Base-by-base conservation (phyloP, 805 yeast species). In the Candida stauntonica region DNA sequence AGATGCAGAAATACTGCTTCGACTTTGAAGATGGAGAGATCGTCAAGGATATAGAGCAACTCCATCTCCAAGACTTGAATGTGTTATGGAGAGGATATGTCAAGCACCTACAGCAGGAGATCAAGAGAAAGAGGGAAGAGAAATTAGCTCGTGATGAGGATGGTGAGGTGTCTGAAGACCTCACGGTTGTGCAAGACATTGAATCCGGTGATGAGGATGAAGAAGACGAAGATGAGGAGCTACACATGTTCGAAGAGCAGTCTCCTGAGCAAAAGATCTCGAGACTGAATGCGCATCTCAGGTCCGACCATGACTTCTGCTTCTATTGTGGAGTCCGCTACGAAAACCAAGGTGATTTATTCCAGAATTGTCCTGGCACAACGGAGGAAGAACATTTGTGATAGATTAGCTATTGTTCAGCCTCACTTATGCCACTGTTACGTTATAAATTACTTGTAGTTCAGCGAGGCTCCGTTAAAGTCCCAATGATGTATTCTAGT, bases 241-340 rank as follows among this genome's bases (percentile, higher is more conserved):
- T 63, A 4, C 49, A 48, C 5, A 31, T 59, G 20, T 61, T 63
- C 32, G 45, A 57, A 11, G 51, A 51, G 6, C 44, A 61, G 32
- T 33, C 47, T 5, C 26, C 48, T 1, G 52, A 54, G 3, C 64
- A 63, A 20, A 57, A 55, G 30, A 41, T 70, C 15, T 49, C 41
- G 24, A 50, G 55, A n/a, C 47, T 73, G 7, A 54, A 69, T 21
- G 47, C 50, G 5, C 69, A 66, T 42, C 50, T 74, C 18, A 54
- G 79, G 24, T 46, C 61, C 1, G 58, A 55, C 11, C 64, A 65
- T 39, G 45, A 53, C 40, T 77, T 68, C 47, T 76, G 82, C 47
- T 70, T 58, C 48, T 76, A 63, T 55, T 76, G 82, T 54, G 80
- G 79, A 1, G 50, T 53, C 3, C 44, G 45, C 24, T 76, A 60